Conservation (phyloP, 441 rosid species). For the Sinapis alba region DNA sequence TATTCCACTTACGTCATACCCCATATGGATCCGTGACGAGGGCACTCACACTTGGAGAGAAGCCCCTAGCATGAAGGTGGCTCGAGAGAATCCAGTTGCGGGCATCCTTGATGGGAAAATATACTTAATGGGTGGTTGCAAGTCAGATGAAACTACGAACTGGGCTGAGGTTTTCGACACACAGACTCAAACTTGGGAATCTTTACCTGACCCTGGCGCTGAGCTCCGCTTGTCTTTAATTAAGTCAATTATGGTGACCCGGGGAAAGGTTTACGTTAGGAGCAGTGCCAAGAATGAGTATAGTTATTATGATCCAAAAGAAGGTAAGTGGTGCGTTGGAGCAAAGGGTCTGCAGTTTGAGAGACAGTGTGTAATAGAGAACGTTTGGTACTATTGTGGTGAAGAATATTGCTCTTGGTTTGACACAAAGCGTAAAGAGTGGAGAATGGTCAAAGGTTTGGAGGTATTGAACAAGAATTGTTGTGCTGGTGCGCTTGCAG, state of each 20-base stretch:
- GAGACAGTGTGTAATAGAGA: constrained; percentile 40
- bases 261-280: constrained; percentile 54
- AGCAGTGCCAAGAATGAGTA: constrained; percentile 45
- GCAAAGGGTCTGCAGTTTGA: not conserved
- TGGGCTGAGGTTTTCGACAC: constrained; percentile 5
- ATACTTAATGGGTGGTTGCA: constrained; percentile 70
- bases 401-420: constrained; percentile 62
- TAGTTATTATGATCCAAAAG: constrained; percentile 48
- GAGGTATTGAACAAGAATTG: constrained; percentile 55
- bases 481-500: constrained; percentile 48
- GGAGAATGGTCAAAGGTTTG: constrained; percentile 60
- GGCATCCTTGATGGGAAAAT: constrained; percentile 50
- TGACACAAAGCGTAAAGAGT: constrained; percentile 41
- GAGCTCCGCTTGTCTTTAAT: not conserved
- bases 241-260: constrained; percentile 57
- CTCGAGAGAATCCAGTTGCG: constrained; percentile 63
- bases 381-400: constrained; percentile 59
- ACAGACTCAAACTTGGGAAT: constrained; percentile 1
- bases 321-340: constrained; percentile 48
- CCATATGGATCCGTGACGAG: constrained; percentile 4
- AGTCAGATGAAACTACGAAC: not conserved
- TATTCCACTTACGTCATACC: not conserved
- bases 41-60: constrained; percentile 4
- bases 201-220: constrained; percentile 14
- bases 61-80: constrained; percentile 53